A percentile compares a stretch with the other conserved stretches of the same genome.
These are phyloP conservation scores for Gelatoporia subvermispora DNA, from an alignment of 768 basidiomycete genomes.

Conservation along the genomic window DNA sequence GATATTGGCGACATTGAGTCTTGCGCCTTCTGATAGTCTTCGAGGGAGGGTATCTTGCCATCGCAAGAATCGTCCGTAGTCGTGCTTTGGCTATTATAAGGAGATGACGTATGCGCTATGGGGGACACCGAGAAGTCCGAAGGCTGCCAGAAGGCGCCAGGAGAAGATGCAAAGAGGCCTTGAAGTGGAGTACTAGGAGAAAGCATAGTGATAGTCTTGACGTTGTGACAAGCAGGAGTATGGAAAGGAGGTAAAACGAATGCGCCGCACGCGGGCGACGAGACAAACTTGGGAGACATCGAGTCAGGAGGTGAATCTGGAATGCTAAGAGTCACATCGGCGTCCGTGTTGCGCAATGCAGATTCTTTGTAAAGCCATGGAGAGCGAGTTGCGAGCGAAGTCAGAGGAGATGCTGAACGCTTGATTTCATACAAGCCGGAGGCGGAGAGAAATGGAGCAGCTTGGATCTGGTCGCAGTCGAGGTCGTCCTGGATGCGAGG, in stretches of 20 bases:
- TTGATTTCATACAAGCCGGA: background rate
- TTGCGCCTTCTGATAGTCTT: constrained; percentile 10
- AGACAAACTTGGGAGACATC: background rate
- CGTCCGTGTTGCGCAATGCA: background rate
- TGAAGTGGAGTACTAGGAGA: constrained; percentile 13
- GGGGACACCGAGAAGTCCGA: constrained; percentile 9
- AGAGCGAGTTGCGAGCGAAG: background rate
- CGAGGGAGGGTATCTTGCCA: constrained; percentile 13
- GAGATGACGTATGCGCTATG: constrained; percentile 2
- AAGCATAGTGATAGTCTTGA: constrained; percentile 1
- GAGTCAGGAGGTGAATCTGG: background rate
- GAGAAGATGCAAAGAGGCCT: constrained; percentile 14
- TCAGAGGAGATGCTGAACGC: background rate
- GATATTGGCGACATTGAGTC: background rate
- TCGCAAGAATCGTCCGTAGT: background rate
- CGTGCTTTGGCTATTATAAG: background rate
- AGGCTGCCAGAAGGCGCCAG: constrained; percentile 13
- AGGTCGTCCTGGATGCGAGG: background rate
- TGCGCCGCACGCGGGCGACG: background rate
- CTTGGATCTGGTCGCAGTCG: background rate
- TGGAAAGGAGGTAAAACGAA: background rate
- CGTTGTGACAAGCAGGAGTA: background rate
- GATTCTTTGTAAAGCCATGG: background rate
- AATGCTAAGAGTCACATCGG: background rate
- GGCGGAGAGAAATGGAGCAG: background rate